Evolutionary conservation across 148 eudicot genomes (phyloP).

Genomic region (Oxyria digyna): DNA sequence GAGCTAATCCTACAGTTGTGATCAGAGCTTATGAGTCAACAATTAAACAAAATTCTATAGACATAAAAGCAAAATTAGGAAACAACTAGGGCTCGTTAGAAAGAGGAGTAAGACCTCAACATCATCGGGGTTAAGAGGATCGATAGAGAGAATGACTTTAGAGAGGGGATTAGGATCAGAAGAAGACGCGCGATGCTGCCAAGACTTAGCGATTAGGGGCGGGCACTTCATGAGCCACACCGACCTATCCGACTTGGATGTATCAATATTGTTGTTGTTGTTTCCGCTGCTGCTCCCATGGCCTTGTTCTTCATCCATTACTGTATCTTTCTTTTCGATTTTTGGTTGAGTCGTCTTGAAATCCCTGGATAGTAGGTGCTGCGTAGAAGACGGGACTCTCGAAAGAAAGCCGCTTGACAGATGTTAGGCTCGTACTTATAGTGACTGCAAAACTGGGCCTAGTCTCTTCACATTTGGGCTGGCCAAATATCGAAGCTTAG

Average conservation of each 20-base stretch:
- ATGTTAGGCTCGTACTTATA: background rate
- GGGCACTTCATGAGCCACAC: constrained; percentile 98
- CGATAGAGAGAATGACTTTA: constrained; percentile 73
- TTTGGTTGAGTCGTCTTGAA: constrained; percentile 1
- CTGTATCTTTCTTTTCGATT: background rate
- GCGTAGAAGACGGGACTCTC: background rate
- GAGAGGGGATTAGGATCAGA: constrained; percentile 38
- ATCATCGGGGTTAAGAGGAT: constrained; percentile 61
- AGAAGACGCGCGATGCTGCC: constrained; percentile 51
- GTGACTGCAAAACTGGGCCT: background rate
- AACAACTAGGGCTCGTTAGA: too few species aligned
- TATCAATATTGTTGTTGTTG: constrained; percentile 27
- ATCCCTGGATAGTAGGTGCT: constrained; percentile 8
- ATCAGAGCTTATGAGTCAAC: background rate
- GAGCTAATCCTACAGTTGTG: background rate
- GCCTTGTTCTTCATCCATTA: constrained; percentile 57
- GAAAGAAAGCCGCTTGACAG: constrained; percentile 2
- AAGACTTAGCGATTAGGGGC: constrained; percentile 53
- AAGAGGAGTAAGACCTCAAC: constrained; percentile 20
- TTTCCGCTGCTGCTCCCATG: constrained; percentile 17
- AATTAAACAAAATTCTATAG: background rate
- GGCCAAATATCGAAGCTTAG: background rate
- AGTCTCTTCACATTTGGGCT: background rate
- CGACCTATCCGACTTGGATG: constrained; percentile 46
- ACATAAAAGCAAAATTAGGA: background rate